A percentile compares a stretch with the other conserved stretches of the same genome.
Conservation (phyloP, 2,329 filamentous ascomycete species). For the Emergomyces orientalis region DNA sequence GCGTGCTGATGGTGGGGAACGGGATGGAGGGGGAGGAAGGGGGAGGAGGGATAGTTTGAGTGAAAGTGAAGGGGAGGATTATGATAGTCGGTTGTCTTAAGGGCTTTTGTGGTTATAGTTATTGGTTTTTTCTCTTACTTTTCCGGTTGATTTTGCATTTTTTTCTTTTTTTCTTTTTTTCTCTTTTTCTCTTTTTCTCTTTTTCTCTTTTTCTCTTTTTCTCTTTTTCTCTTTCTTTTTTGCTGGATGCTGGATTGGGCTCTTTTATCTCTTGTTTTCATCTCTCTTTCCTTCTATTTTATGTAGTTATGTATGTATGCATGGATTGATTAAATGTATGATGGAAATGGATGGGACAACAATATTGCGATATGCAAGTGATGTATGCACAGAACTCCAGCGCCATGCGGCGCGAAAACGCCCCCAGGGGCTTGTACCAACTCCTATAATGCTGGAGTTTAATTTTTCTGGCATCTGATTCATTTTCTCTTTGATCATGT, state of each 20-base stretch:
- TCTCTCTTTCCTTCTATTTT: neutral
- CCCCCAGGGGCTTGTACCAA: no score
- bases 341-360: neutral
- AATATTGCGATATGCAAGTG: neutral
- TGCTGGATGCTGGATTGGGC: no score
- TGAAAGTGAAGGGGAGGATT: conserved; percentile 40
- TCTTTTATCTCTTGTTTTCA: neutral
- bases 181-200: neutral
- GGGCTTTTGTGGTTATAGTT: neutral
- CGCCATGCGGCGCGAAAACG: no score
- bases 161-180: neutral
- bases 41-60: conserved; percentile 45
- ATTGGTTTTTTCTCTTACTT: conserved; percentile 5
- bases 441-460: no score
- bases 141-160: neutral
- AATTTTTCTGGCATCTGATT: no score
- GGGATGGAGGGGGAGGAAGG: conserved; percentile 29
- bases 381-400: neutral
- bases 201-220: neutral
- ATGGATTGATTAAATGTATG: neutral
- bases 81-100: conserved; percentile 20
- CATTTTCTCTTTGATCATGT: no score
- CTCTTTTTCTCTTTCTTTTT: neutral
- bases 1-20: conserved; percentile 27
- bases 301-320: conserved; percentile 1